These are phyloP conservation scores for Phytophthora sp. DNA, from an alignment of 352 stramenopile species.

Conservation along the genomic window DNA sequence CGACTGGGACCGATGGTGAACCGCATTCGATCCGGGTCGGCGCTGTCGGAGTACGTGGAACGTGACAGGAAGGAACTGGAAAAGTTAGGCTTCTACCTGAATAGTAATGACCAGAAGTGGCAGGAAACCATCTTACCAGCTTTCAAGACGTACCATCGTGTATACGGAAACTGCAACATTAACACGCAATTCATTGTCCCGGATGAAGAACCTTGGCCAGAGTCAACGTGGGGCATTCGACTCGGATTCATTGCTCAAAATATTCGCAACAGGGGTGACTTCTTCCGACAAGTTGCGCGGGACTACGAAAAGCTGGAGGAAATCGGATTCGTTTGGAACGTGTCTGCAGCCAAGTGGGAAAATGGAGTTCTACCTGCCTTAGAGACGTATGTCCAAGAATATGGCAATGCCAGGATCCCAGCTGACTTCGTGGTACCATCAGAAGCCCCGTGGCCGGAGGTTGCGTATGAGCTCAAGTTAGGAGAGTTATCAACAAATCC, in stretches of 20 bases:
- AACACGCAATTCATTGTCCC: constrained; percentile 46
- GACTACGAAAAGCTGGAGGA: constrained; percentile 50
- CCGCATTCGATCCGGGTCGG: constrained; percentile 39
- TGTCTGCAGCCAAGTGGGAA: constrained; percentile 49
- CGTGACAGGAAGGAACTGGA: constrained; percentile 41
- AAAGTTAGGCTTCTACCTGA: constrained; percentile 57
- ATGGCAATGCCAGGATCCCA: constrained; percentile 42
- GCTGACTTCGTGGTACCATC: constrained; percentile 58
- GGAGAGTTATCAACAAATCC: constrained; percentile 38
- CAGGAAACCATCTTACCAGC: constrained; percentile 52
- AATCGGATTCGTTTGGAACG: constrained; percentile 68
- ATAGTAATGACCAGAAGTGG: constrained; percentile 57
- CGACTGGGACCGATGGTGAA: constrained; percentile 57
- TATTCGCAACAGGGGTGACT: constrained; percentile 56
- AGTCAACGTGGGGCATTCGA: constrained; percentile 36
- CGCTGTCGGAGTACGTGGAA: constrained; percentile 39
- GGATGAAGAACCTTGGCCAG: constrained; percentile 39
- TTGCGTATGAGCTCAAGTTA: constrained; percentile 41
- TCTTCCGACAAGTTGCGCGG: constrained; percentile 52
- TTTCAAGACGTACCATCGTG: constrained; percentile 42
- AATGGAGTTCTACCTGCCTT: constrained; percentile 53
- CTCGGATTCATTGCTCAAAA: constrained; percentile 66
- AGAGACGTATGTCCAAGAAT: constrained; percentile 42
- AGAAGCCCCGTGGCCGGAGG: constrained; percentile 42
- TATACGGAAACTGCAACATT: constrained; percentile 56